These are phyloP conservation scores for Centaurea solstitialis DNA, from an alignment of 129 eudicot species.

Conservation along the genomic window DNA sequence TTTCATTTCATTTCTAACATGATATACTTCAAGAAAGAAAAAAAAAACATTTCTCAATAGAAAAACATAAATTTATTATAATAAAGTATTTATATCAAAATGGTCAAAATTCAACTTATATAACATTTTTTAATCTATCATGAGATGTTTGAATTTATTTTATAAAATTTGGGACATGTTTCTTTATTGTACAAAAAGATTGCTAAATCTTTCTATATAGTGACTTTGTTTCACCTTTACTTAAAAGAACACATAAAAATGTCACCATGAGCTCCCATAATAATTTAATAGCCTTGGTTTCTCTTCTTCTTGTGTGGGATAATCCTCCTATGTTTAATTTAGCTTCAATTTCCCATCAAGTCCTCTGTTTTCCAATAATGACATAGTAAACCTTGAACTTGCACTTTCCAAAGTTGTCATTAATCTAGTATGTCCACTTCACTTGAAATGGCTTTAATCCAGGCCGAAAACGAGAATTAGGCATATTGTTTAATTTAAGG, in stretches of 20 bases:
- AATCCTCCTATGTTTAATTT: background rate
- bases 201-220: background rate
- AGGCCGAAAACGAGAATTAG: too few species aligned
- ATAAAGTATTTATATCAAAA: too few species aligned
- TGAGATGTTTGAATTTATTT: background rate
- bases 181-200: background rate
- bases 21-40: background rate
- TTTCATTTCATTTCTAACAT: too few species aligned
- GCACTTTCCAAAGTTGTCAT: background rate
- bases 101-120: background rate
- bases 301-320: too few species aligned
- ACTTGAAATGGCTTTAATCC: too few species aligned
- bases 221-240: too few species aligned
- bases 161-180: background rate
- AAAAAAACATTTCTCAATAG: too few species aligned
- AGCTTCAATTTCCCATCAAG: background rate
- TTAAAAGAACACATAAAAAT: too few species aligned
- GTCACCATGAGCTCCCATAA: too few species aligned
- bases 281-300: too few species aligned
- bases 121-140: background rate
- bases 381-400: background rate
- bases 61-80: too few species aligned
- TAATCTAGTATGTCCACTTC: background rate
- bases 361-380: background rate
- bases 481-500: too few species aligned